Percentiles rank a stretch among this genome's conserved stretches.
Conservation (phyloP, 306 rosid genomes). For the Quercus mongolica region DNA sequence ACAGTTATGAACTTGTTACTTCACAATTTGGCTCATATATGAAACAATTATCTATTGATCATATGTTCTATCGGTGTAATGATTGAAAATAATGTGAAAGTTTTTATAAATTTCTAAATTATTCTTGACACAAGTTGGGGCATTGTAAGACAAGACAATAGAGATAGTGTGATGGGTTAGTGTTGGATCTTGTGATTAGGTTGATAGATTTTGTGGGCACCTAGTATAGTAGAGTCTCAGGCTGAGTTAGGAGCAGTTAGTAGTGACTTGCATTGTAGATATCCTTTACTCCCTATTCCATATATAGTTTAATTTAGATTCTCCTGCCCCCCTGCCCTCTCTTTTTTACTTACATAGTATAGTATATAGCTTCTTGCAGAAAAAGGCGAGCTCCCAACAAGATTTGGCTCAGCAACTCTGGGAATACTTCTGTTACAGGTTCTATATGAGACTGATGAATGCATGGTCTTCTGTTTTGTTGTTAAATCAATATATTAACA, state of each 20-base stretch:
- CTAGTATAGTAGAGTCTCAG: too few species aligned
- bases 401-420: conserved; percentile 95
- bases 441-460: conserved; percentile 20
- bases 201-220: neutral
- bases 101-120: neutral
- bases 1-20: neutral
- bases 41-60: neutral
- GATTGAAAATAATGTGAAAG: neutral
- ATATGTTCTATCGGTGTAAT: neutral
- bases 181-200: neutral
- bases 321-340: too few species aligned
- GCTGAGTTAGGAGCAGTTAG: too few species aligned
- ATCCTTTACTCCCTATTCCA: too few species aligned
- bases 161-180: neutral
- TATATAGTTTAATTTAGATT: too few species aligned
- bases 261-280: too few species aligned
- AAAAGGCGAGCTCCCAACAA: conserved; percentile 97
- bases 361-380: conserved; percentile 93
- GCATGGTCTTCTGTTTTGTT: conserved; percentile 17
- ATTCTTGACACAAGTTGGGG: neutral
- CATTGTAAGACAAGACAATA: neutral
- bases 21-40: neutral
- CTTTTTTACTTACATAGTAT: conserved; percentile 20
- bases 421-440: conserved; percentile 98
- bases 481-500: conserved; percentile 8